phyloP scores from a whole-genome alignment of 805 yeast species.

The Metschnikowia picachoensis region DNA sequence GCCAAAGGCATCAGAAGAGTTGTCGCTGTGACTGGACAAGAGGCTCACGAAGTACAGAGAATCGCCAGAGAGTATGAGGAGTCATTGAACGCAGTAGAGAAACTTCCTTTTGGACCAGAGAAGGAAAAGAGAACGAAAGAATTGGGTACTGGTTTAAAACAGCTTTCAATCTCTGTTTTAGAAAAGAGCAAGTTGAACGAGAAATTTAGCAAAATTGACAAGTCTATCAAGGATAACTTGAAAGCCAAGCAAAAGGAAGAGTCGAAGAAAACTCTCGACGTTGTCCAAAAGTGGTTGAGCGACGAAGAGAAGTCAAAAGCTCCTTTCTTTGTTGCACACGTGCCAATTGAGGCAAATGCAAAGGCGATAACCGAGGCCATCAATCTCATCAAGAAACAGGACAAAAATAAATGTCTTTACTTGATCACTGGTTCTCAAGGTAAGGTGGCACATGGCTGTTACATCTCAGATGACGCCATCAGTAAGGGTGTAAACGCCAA shows the following conservation, averaged over 20 bases:
- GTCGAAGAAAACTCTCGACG: constrained; percentile 73
- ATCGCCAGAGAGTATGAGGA: constrained; percentile 68
- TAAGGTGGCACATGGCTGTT: constrained; percentile 95
- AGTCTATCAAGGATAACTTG: constrained; percentile 80
- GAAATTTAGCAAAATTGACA: constrained; percentile 75
- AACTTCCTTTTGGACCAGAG: constrained; percentile 64
- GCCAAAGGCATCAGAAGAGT: constrained; percentile 98
- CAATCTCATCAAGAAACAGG: constrained; percentile 72
- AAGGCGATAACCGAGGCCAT: constrained; percentile 94
- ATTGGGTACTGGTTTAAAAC: constrained; percentile 78
- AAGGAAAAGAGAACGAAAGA: constrained; percentile 84
- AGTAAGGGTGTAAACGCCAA: constrained; percentile 70
- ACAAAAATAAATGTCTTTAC: constrained; percentile 71
- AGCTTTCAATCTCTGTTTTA: constrained; percentile 75
- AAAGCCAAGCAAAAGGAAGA: constrained; percentile 88
- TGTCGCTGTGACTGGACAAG: constrained; percentile 92
- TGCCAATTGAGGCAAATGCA: constrained; percentile 75
- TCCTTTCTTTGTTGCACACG: constrained; percentile 61
- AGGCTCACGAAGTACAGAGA: constrained; percentile 87
- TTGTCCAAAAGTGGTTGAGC: constrained; percentile 65
- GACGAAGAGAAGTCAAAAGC: constrained; percentile 43
- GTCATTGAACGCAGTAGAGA: constrained; percentile 55
- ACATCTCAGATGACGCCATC: constrained; percentile 67
- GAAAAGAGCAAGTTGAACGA: constrained; percentile 73
- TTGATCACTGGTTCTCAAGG: constrained; percentile 67